Base-by-base conservation (phyloP, 805 yeast genomes). In the Yamadazyma takamatsuzukensis region DNA sequence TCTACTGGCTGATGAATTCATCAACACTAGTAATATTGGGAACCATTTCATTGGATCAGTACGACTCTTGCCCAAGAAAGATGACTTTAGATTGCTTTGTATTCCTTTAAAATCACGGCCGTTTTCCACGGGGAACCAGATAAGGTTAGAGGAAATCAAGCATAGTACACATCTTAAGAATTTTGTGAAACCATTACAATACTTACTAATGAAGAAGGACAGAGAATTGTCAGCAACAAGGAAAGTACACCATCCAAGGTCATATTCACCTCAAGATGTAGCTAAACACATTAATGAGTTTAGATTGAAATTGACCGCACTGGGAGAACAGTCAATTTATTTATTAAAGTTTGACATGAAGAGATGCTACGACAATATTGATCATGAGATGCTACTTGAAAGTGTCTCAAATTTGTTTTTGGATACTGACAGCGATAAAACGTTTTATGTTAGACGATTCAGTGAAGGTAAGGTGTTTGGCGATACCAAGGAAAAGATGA, bases 331-430 rank as follows among this genome's bases (percentile, higher is more conserved):
- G 0, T 30, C 42, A 2, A 41, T 79, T 0, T 72, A 63, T 47
- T 72, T 72, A 11, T 61, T 83, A 16, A 85, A 83, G 44, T 83
- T 86, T 53, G 97, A 89, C 52, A 76, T 84, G 41, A 70, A 68
- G 34, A 70, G 79, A 3, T 87, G 96, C 35, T 89, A 77, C 52
- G 97, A 90, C 47, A 72, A 78, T 2, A 61, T 88, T 12, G 78
- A 83, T 11, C 73, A 71, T 28, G 42, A 47, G 0, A 65, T 64
- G 36, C 60, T 74, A 2, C 33, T 67, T 2, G 41, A 53, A 3
- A 48, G 67, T 18, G 43, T 74, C 1, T 44, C 49, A 1, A 33
- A 45, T 17, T 51, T 66, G 40, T 59, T 58, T 30, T 54, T 34
- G 5, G 36, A 30, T 16, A 59, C 54, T 15, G 29, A 29, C 2